Evolutionary conservation across 805 yeast genomes (phyloP), one percentile per base, ranked within the genome.

Genomic region (Candida corydali): DNA sequence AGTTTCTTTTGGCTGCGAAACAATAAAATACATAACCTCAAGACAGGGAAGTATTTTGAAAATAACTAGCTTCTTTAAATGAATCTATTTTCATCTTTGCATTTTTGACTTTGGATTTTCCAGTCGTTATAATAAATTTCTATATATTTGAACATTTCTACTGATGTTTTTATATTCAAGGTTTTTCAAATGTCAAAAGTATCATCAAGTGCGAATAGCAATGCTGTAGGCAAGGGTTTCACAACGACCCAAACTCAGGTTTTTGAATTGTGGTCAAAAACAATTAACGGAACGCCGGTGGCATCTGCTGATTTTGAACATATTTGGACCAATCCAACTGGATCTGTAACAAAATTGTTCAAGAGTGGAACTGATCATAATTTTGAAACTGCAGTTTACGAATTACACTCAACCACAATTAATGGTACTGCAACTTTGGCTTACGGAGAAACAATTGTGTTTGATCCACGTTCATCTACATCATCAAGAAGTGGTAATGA

Each of bases 141-240:
- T n/a, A n/a, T n/a, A n/a, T n/a, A n/a, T n/a, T n/a, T n/a, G n/a
- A n/a, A n/a, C n/a, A n/a, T n/a, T n/a, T n/a, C n/a, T n/a, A n/a
- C n/a, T n/a, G n/a, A n/a, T n/a, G n/a, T n/a, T n/a, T n/a, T n/a
- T n/a, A n/a, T n/a, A n/a, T n/a, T 30, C 23, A 20, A 7, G 9
- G 26, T 20, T 30, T 30, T 30, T 30, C 22, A 16, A 20, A 4
- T 30, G 33, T 30, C 9, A 3, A 20, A 16, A 22, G 10, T 30
- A 20, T 17, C 6, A 19, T 12, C 32, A 18, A 29, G 23, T 9
- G 20, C 23, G 7, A 7, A 7, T 20, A 20, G 23, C 9, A 20
- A 9, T 20, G 23, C 23, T 20, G 9, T 9, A 20, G 9, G 23
- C 23, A 20, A 20, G 7, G 23, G 23, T 20, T 20, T 7, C 9